Evolutionary conservation across 2,329 filamentous ascomycete species (phyloP), one percentile per base, ranked within the genome.

Genomic region (Trichoderma sp.): DNA sequence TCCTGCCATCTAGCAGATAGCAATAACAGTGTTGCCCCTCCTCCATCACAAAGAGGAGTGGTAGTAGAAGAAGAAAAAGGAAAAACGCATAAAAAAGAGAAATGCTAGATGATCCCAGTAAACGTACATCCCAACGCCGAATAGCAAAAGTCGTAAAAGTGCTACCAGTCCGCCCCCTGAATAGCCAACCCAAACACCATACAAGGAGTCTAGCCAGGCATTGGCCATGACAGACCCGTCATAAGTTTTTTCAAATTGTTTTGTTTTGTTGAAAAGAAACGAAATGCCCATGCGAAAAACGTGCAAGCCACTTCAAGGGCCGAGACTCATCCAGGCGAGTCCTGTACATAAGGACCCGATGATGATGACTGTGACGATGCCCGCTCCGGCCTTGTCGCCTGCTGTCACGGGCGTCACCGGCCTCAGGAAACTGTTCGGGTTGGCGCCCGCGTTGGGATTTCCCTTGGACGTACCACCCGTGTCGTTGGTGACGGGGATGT

Each of bases 401-500:
- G 84, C 84, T 6, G 84, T 86, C 56, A 88, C 82, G 12, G 85
- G 83, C 71, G 79, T 79, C 18, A 80, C 77, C 24, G 81, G 74
- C 71, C 81, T 80, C 45, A 80, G 79, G 41, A 85, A 84, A 21
- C 81, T 80, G 50, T 85, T 82, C 74, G 83, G 82, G 35, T 83
- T 81, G 29, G 82, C 82, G 24, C 84, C 86, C 4, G 87, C 86
- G 75, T 86, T 83, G 5, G 83, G 82, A 74, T 88, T 82, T 38
- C 87, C 86, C 77, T 81, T 80, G 62, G 86, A 88, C 1, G 86
- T 91, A 72, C 90, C 91, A 68, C 90, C 90, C 2, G 85, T 86
- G 11, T 81, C 77, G 2, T 85, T 85, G 0, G 88, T 89, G 18
- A 87, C 82, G 0, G 88, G 87, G 2, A 81, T 77, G 27, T 84